phyloP scores from a whole-genome alignment of 805 yeast genomes.

The Starmerella gropengiesseri region DNA sequence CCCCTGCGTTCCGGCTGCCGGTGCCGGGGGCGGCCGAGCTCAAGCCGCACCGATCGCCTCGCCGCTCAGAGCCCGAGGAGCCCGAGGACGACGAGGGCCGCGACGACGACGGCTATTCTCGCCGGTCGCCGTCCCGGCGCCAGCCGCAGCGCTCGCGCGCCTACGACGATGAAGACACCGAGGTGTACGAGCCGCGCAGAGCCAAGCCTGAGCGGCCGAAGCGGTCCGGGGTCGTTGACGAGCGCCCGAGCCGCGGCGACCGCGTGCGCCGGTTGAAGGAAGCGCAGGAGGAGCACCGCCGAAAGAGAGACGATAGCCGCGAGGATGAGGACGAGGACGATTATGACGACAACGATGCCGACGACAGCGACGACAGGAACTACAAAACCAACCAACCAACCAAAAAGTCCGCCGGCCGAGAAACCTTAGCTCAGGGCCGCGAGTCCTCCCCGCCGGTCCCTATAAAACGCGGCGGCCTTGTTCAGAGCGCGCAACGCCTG shows the following conservation, averaged over 20 bases:
- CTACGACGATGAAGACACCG: conserved; percentile 2
- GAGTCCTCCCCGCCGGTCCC: no score
- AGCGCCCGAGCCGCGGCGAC: conserved; percentile 13
- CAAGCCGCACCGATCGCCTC: not conserved
- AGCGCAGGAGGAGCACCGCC: conserved; percentile 20
- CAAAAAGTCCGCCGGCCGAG: no score
- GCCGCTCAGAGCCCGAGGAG: not conserved
- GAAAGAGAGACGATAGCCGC: conserved; percentile 4
- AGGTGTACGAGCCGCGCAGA: not conserved
- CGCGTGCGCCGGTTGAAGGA: conserved; percentile 20
- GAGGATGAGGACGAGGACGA: not conserved
- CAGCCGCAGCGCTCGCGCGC: not conserved
- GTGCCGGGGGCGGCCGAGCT: no score
- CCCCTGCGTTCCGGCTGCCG: no score
- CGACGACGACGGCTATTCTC: conserved; percentile 1
- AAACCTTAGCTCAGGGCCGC: no score
- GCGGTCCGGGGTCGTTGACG: not conserved
- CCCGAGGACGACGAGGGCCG: not conserved
- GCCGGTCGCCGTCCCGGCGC: not conserved
- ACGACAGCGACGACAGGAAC: no score
- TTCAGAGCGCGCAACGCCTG: conserved; percentile 17
- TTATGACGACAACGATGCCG: not conserved
- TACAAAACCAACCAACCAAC: no score
- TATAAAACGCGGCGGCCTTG: conserved; percentile 13
- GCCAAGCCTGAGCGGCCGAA: not conserved